Evolutionary conservation across 192 early-diverging fungal species (phyloP), one percentile per base, ranked within the genome.

Genomic region (Entophlyctis luteolus): DNA sequence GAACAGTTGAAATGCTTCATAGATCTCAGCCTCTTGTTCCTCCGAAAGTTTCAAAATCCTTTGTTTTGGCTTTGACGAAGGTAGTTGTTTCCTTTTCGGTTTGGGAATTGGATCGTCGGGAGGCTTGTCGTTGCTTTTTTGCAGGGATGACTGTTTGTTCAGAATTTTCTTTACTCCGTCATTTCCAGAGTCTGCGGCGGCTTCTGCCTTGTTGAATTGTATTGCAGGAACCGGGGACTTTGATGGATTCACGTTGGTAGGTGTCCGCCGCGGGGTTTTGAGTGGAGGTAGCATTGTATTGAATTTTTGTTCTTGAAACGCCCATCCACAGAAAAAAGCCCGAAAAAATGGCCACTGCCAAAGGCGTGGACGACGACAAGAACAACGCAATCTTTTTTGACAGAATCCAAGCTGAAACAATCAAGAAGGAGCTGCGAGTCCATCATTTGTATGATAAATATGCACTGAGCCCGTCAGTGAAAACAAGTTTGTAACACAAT

Each of bases 1-100:
- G 59, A 88, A 88, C 65, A 88, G 63, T 37, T 88, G 80, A 71
- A 87, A 87, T 18, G 86, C 86, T 70, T 87, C 83, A 18, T 74
- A 53, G 60, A 86, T 83, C 55, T 88, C 86, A 37, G 84, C 69
- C 38, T 84, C 73, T 56, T 84, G 83, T 38, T 85, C 83, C 33
- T 59, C 45, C 5, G 81, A 52, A 8, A 70, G 18, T 3, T 22
- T 16, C 36, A 70, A 38, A 1, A 54, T 22, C 3, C 68, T 25
- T 10, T 25, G 68, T 33, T 62, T 70, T 37, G 55, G 55, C 29
- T 60, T 60, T 16, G n/a, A 28, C 3, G 58, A 53, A 34, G 48
- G 38, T 33, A 23, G 18, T 1, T 33, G 4, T 36, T 28, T 54
- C 14, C 52, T 59, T 38, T 70, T 59, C 20, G 50, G 50, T 42